These are phyloP conservation scores for Eremochloa ophiuroides DNA, from an alignment of 176 grass and related monocot genomes.

Conservation along the genomic window DNA sequence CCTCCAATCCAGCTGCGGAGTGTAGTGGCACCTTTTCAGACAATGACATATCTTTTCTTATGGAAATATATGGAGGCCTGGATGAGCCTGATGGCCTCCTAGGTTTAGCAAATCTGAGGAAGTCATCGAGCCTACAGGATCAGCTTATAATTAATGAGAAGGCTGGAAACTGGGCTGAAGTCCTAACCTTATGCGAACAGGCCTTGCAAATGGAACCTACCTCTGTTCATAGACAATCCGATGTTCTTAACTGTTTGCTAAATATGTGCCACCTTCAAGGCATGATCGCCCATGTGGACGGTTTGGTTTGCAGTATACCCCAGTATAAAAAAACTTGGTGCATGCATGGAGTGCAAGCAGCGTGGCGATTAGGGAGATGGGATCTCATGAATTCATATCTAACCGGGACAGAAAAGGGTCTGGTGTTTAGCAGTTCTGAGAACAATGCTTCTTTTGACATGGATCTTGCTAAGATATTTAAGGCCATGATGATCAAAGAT, in stretches of 20 bases:
- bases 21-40: conserved; percentile 78
- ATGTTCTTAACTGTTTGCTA: conserved; percentile 94
- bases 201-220: conserved; percentile 86
- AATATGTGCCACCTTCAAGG: conserved; percentile 98
- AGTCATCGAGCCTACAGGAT: conserved; percentile 90
- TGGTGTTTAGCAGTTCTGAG: conserved; percentile 51
- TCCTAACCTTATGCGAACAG: conserved; percentile 88
- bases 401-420: conserved; percentile 56
- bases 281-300: conserved; percentile 96
- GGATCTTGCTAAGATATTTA: conserved; percentile 95
- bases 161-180: conserved; percentile 95
- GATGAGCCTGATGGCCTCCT: conserved; percentile 91
- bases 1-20: conserved; percentile 89
- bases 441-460: conserved; percentile 90
- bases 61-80: conserved; percentile 97
- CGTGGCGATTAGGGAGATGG: conserved; percentile 95
- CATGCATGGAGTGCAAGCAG: conserved; percentile 95
- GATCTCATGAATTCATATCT: conserved; percentile 96
- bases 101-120: conserved; percentile 82
- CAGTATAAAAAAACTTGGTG: conserved; percentile 87
- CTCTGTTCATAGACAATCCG: conserved; percentile 92
- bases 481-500: conserved; percentile 94
- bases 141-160: conserved; percentile 97
- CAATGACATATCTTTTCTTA: conserved; percentile 93
- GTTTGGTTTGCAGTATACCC: conserved; percentile 72